phyloP scores from a whole-genome alignment of 129 eudicot species.

The Artemisia argyi region DNA sequence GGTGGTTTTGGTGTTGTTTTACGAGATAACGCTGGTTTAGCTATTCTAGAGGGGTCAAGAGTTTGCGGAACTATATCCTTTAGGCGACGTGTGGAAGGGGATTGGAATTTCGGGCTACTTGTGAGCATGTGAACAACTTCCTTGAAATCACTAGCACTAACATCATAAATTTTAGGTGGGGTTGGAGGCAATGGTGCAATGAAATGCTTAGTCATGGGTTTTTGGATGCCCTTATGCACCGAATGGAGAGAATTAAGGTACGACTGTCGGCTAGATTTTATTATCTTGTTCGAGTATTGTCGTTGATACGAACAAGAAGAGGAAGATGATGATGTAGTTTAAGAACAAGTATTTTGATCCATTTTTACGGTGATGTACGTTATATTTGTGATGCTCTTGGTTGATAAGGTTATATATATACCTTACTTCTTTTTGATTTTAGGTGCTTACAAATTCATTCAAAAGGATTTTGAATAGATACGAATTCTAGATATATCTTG shows the following conservation, averaged over 20 bases:
- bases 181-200: slow-evolving; percentile 62
- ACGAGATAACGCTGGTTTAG: slow-evolving; percentile 8
- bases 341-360: background rate
- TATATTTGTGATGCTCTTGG: background rate
- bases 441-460: no score
- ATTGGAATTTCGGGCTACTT: slow-evolving; percentile 37
- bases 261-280: slow-evolving; percentile 15
- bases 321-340: slow-evolving; percentile 6
- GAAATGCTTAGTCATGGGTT: slow-evolving; percentile 42
- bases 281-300: background rate
- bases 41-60: slow-evolving; percentile 23
- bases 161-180: slow-evolving; percentile 63
- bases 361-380: background rate
- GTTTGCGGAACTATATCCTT: slow-evolving; percentile 48
- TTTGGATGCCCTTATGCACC: slow-evolving; percentile 30
- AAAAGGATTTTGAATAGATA: no score
- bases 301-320: slow-evolving; percentile 24
- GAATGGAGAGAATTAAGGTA: slow-evolving; percentile 40
- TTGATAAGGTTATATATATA: background rate
- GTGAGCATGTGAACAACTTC: slow-evolving; percentile 67
- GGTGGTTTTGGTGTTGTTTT: background rate
- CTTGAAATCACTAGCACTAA: slow-evolving; percentile 47
- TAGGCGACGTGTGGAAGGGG: slow-evolving; percentile 26
- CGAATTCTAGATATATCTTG: no score
- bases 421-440: no score